These are phyloP conservation scores for Chalaropsis thielavioides DNA, from an alignment of 2,329 filamentous ascomycete species.

Conservation along the genomic window DNA sequence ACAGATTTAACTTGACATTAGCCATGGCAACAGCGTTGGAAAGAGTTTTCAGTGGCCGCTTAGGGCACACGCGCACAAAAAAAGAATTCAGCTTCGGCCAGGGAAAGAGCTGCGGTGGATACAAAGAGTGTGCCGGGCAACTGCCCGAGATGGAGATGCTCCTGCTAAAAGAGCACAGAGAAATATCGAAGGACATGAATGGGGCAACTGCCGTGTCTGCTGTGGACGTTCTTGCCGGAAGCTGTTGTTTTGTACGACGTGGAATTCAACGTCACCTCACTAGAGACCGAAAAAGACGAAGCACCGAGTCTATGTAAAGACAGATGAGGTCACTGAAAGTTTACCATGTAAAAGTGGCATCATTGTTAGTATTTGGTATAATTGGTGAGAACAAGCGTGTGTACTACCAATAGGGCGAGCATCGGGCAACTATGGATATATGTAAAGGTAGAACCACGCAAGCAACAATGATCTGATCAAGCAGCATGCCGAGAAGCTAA, in stretches of 20 bases:
- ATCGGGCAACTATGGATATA: background rate
- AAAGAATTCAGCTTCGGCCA: background rate
- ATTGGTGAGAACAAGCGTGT: background rate
- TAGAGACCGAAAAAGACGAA: too few species aligned
- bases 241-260: too few species aligned
- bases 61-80: background rate
- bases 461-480: background rate
- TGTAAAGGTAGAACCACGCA: background rate
- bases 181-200: background rate
- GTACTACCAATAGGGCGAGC: background rate
- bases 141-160: background rate
- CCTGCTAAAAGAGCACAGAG: too few species aligned
- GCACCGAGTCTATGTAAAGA: too few species aligned
- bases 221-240: too few species aligned
- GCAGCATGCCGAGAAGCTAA: background rate
- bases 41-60: background rate
- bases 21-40: background rate
- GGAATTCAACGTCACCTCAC: too few species aligned
- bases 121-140: background rate
- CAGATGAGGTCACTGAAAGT: background rate
- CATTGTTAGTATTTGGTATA: background rate
- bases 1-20: background rate
- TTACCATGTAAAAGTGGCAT: background rate
- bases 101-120: background rate
- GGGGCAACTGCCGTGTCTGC: background rate